Conservation (phyloP, 2,329 filamentous ascomycete species). For the Phialemonium atrogriseum region DNA sequence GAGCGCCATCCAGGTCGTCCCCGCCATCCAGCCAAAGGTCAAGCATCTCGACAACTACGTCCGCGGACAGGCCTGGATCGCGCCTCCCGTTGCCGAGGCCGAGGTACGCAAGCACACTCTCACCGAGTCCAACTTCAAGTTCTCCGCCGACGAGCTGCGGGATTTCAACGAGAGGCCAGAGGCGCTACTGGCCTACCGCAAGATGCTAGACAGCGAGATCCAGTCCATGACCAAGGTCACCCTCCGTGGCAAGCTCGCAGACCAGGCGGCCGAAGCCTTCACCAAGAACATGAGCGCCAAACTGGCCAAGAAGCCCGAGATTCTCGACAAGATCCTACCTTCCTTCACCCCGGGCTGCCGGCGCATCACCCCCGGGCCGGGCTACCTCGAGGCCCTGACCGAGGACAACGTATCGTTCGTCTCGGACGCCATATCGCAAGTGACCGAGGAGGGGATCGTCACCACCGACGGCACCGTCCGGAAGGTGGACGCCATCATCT, state of each 20-base stretch:
- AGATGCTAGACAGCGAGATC: too few relatives aligned
- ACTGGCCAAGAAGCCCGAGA: conserved; percentile 33
- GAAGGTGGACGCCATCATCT: conserved; percentile 53
- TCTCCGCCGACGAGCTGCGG: too few relatives aligned
- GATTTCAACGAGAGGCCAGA: too few relatives aligned
- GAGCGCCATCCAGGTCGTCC: neutral
- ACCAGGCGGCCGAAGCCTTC: conserved; percentile 22
- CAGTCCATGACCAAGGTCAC: too few relatives aligned
- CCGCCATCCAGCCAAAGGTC: neutral
- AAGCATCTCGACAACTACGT: neutral
- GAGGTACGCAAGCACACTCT: too few relatives aligned
- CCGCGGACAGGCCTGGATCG: neutral
- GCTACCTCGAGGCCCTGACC: conserved; percentile 53
- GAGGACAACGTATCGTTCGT: conserved; percentile 52
- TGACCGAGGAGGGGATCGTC: conserved; percentile 47
- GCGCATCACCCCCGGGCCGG: conserved; percentile 51
- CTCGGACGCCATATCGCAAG: conserved; percentile 39
- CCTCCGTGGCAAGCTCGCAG: too few relatives aligned
- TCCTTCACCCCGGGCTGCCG: conserved; percentile 35
- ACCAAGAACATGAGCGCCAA: conserved; percentile 29
- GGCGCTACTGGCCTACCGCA: too few relatives aligned
- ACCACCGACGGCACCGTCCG: conserved; percentile 44
- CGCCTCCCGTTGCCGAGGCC: too few relatives aligned
- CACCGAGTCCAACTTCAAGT: too few relatives aligned
- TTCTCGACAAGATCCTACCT: conserved; percentile 32